A percentile compares a stretch with the other conserved stretches of the same genome.
Evolutionary conservation across 106 monocot species (phyloP).

Genomic region (Dendrobium nobile): DNA sequence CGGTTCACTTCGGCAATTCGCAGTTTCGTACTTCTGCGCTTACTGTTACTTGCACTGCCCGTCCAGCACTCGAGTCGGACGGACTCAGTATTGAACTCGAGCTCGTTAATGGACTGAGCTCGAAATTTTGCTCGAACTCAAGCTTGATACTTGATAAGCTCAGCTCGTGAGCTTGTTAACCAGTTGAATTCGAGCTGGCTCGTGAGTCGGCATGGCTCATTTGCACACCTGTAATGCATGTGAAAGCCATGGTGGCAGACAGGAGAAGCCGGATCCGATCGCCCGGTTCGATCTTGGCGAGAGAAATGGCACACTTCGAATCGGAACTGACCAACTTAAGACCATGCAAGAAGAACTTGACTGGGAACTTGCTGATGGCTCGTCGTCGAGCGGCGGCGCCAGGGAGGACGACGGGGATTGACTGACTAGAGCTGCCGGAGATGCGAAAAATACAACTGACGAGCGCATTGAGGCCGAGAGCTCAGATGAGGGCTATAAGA

Average conservation of each 20-base stretch:
- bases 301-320: slow-evolving; percentile 36
- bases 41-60: too few relatives aligned
- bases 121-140: too few relatives aligned
- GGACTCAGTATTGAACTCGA: too few relatives aligned
- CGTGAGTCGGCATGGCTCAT: too few relatives aligned
- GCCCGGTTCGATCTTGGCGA: slow-evolving; percentile 33
- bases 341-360: not conserved
- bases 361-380: not conserved
- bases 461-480: not conserved
- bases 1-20: too few relatives aligned
- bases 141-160: too few relatives aligned
- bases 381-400: too few relatives aligned
- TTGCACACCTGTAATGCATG: slow-evolving; percentile 6
- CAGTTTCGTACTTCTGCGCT: too few relatives aligned
- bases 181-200: too few relatives aligned
- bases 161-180: too few relatives aligned
- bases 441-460: not conserved
- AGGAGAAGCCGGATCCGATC: slow-evolving; percentile 33
- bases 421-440: not conserved
- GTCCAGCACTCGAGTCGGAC: too few relatives aligned
- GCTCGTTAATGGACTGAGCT: too few relatives aligned
- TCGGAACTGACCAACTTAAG: slow-evolving; percentile 9
- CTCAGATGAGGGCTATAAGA: not conserved
- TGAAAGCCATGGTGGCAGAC: slow-evolving; percentile 43
- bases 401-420: not conserved